phyloP scores from a whole-genome alignment of 208 protist species.

The Vickermania spadyakhi region DNA sequence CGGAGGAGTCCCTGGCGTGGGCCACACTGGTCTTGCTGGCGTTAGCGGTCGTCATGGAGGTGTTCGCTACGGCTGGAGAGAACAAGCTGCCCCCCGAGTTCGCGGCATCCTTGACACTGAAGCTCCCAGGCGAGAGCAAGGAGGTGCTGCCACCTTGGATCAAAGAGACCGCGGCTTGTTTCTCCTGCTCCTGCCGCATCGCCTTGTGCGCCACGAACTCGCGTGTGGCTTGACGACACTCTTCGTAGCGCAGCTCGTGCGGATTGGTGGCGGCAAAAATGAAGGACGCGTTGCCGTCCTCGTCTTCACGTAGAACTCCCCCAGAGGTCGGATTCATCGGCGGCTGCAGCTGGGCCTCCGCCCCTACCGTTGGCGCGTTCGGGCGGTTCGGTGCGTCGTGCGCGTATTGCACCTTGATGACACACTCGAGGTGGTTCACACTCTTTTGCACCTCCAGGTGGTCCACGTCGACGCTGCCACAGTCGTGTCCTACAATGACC shows the following conservation, averaged over 20 bases:
- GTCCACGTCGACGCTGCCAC: constrained; percentile 23
- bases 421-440: constrained; percentile 28
- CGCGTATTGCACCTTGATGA: constrained; percentile 15
- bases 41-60: neutral
- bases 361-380: neutral
- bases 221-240: constrained; percentile 13
- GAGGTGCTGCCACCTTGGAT: neutral
- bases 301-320: neutral
- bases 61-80: neutral
- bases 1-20: neutral
- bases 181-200: constrained; percentile 6
- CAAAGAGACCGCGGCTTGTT: neutral
- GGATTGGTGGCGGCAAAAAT: constrained; percentile 42
- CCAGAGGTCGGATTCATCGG: neutral
- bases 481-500: constrained; percentile 36
- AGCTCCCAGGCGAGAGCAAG: neutral
- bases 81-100: neutral
- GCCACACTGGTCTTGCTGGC: neutral
- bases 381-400: neutral
- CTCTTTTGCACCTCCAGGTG: constrained; percentile 25
- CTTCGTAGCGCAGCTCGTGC: constrained; percentile 37
- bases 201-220: constrained; percentile 3
- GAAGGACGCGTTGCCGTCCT: neutral
- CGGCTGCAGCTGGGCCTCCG: neutral
- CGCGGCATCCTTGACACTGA: neutral